Conservation (phyloP, 352 stramenopile genomes). For the Globisporangium recalcitrans region DNA sequence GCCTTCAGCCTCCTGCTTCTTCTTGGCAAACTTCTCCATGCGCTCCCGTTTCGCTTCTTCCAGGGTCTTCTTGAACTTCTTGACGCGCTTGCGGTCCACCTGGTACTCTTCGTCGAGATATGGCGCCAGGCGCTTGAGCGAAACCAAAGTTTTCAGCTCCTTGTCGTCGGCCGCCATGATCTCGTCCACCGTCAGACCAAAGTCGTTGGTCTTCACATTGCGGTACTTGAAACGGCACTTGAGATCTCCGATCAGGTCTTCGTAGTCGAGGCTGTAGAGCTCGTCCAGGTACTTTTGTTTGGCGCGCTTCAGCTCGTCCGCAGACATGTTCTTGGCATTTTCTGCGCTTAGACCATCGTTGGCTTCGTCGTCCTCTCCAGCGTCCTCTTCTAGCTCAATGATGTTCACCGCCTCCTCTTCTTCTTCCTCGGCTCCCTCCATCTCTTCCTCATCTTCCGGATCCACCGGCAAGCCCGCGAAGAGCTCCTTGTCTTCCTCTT, state of each 20-base stretch:
- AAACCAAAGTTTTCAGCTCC: slow-evolving; percentile 95
- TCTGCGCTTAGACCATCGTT: slow-evolving; percentile 43
- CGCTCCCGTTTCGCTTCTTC: slow-evolving; percentile 33
- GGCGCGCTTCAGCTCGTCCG: slow-evolving; percentile 62
- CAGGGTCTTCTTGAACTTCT: slow-evolving; percentile 67
- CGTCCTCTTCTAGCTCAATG: slow-evolving; percentile 20
- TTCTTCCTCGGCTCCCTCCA: slow-evolving; percentile 20
- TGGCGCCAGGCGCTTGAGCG: slow-evolving; percentile 95
- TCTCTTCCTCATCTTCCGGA: slow-evolving; percentile 52
- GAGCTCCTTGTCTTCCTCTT: slow-evolving; percentile 80
- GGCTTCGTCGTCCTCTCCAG: slow-evolving; percentile 49
- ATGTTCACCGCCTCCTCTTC: slow-evolving; percentile 18
- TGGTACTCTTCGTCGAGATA: slow-evolving; percentile 88
- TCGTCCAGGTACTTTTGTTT: slow-evolving; percentile 94
- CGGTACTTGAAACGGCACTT: slow-evolving; percentile 98
- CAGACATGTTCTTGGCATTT: slow-evolving; percentile 42
- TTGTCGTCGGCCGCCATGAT: slow-evolving; percentile 97
- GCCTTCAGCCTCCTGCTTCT: slow-evolving; percentile 16
- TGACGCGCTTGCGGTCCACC: slow-evolving; percentile 67
- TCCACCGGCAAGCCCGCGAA: slow-evolving; percentile 70
- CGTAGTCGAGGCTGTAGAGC: slow-evolving; percentile 98
- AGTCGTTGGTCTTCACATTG: slow-evolving; percentile 93
- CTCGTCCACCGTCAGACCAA: slow-evolving; percentile 95
- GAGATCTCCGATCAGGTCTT: slow-evolving; percentile 97
- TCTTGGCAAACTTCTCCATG: slow-evolving; percentile 32